These are phyloP conservation scores for Penicillium sp. DNA, from an alignment of 2,329 filamentous ascomycete genomes.

Conservation along the genomic window DNA sequence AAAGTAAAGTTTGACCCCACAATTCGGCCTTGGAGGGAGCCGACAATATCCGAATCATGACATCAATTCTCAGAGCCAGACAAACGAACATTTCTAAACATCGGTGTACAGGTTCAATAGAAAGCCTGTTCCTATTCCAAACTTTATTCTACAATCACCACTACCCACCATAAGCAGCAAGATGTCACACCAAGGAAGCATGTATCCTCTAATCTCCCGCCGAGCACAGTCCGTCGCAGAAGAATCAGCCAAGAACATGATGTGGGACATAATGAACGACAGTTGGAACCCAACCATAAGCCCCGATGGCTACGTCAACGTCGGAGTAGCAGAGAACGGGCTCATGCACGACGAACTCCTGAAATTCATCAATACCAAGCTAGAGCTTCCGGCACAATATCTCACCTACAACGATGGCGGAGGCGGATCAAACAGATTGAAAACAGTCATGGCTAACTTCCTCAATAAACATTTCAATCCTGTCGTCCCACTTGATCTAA, in stretches of 20 bases:
- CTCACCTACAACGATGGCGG: conserved; percentile 44
- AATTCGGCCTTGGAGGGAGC: not conserved
- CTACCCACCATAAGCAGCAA: not conserved
- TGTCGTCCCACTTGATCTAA: conserved; percentile 21
- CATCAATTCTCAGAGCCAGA: not conserved
- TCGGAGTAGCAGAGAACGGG: conserved; percentile 56
- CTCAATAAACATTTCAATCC: conserved; percentile 35
- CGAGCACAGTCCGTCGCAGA: conserved; percentile 14
- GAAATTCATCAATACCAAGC: conserved; percentile 43
- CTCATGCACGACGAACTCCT: conserved; percentile 53
- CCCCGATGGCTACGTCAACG: conserved; percentile 48
- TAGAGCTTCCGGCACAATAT: conserved; percentile 32
- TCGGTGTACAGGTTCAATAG: no score
- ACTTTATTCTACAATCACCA: not conserved
- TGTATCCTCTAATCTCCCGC: not conserved
- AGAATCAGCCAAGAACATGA: conserved; percentile 16
- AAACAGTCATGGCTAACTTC: conserved; percentile 31
- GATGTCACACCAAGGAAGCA: conserved; percentile 3
- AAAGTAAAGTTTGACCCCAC: not conserved
- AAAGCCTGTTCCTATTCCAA: not conserved
- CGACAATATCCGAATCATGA: not conserved
- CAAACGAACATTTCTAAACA: no score
- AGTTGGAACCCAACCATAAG: conserved; percentile 43
- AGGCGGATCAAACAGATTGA: conserved; percentile 27
- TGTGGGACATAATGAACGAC: conserved; percentile 51